These are phyloP conservation scores for Lunasporangiospora selenospora DNA, from an alignment of 192 early-diverging fungal species.

Conservation along the genomic window DNA sequence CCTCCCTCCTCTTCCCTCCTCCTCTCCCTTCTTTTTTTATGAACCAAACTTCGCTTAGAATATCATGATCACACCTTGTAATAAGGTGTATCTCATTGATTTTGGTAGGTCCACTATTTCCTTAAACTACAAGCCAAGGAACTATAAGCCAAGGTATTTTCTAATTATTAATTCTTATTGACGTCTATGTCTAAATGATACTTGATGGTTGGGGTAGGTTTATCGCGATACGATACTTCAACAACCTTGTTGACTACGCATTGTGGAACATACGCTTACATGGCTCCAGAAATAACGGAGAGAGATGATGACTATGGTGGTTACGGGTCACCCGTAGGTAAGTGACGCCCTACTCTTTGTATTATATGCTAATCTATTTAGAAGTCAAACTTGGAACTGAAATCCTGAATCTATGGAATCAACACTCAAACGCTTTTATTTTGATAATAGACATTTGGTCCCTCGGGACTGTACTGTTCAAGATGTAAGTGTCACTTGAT, in stretches of 20 bases:
- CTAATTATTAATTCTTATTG: too few species aligned
- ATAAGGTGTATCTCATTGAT: slow-evolving; percentile 24
- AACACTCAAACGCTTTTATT: too few species aligned
- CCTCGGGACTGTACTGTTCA: slow-evolving; percentile 26
- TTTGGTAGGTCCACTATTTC: slow-evolving; percentile 18
- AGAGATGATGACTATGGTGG: slow-evolving; percentile 11
- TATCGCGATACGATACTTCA: slow-evolving; percentile 1
- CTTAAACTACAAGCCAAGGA: too few species aligned
- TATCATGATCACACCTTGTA: slow-evolving; percentile 13
- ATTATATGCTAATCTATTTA: neutral
- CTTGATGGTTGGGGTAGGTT: slow-evolving; percentile 16
- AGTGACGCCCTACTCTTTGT: too few species aligned
- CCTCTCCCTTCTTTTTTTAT: neutral
- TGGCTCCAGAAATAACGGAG: slow-evolving; percentile 30
- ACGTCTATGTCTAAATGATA: too few species aligned
- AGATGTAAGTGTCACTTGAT: slow-evolving; percentile 17
- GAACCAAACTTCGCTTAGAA: slow-evolving; percentile 11
- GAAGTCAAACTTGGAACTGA: too few species aligned
- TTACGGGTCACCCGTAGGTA: slow-evolving; percentile 23
- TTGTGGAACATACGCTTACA: slow-evolving; percentile 26
- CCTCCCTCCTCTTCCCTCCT: neutral
- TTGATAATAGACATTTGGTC: slow-evolving; percentile 43
- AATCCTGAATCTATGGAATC: too few species aligned
- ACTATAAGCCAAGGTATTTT: too few species aligned
- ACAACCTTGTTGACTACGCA: neutral